Percentiles rank a stretch among this genome's conserved stretches.
phyloP scores from a whole-genome alignment of 225 moss, liverwort and hornwort genomes.

The Pleurozium schreberi region DNA sequence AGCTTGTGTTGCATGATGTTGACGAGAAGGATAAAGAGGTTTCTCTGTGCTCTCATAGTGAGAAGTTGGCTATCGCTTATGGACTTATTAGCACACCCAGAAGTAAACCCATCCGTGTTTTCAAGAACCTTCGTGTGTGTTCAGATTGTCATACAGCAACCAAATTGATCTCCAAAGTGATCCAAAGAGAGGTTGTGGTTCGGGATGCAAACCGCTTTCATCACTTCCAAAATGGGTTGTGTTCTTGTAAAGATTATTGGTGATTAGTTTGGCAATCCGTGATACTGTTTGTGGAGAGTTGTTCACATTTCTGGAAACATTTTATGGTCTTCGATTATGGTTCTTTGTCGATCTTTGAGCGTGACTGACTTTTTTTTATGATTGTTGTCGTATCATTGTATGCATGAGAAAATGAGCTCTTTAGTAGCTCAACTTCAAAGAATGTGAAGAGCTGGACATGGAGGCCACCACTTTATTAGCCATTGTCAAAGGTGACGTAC shows the following conservation, averaged over 20 bases:
- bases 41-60: background rate
- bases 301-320: background rate
- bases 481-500: background rate
- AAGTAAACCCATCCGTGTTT: background rate
- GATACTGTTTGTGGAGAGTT: background rate
- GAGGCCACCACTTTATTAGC: fast-evolving
- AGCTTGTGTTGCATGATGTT: background rate
- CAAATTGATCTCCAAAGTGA: background rate
- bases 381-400: background rate
- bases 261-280: background rate
- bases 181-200: background rate
- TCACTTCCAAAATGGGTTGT: background rate
- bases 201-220: background rate
- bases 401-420: too few relatives aligned
- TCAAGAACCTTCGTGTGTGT: background rate
- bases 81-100: background rate
- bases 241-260: background rate
- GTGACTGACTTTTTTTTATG: background rate
- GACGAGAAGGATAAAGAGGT: background rate
- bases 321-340: background rate
- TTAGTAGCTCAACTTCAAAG: background rate
- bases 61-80: background rate
- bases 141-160: too few relatives aligned
- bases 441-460: background rate
- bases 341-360: background rate